Base-by-base conservation (phyloP, 2,329 filamentous ascomycete species). In the Beauveria caledonica region DNA sequence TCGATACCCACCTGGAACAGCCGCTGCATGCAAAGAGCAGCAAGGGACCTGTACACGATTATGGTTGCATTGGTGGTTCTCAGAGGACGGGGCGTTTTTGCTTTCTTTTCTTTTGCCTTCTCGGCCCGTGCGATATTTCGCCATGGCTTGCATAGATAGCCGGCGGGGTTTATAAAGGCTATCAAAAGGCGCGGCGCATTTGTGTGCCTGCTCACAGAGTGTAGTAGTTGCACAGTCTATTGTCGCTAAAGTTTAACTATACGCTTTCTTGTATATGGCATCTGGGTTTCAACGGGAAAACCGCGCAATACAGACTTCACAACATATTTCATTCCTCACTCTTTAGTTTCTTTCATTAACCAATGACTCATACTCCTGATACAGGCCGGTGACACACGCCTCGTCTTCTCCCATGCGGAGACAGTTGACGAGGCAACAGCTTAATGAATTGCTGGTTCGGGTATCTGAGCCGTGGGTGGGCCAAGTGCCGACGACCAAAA, bases 101-200 rank as follows among this genome's bases (percentile, higher is more conserved):
- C 33, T n/a, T 29, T 25, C 1, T 3, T 36, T 40, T 49, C 9
- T 25, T 57, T 39, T 40, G 10, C 33, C 27, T 44, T 46, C 9
- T 55, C 23, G 2, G 40, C 23, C 36, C 42, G 13, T 44, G 55
- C 33, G 23, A 50, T 6, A 23, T 29, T 42, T 42, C 36, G 55
- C 55, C 23, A 6, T 17, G 45, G 9, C n/a, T 50, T 42, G 45
- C 45, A 50, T 50, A 17, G 55, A 36, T 58, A 13, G 55, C 36
- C 23, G 55, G 45, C 55, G 21, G 44, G 46, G 21, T 58, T 58
- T 42, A 42, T 17, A 50, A 58, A 50, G 50, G 55, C 55, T 50
- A 58, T 50, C 55, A 29, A 3, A 40, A 29, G 53, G 53, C 23
- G 23, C 13, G 13, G 46, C 19, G 23, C 46, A 7, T 7, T 27